Evolutionary conservation across 495 filamentous ascomycete species (phyloP), one percentile per base, ranked within the genome.

Genomic region (Sabuloglossum arenarium): DNA sequence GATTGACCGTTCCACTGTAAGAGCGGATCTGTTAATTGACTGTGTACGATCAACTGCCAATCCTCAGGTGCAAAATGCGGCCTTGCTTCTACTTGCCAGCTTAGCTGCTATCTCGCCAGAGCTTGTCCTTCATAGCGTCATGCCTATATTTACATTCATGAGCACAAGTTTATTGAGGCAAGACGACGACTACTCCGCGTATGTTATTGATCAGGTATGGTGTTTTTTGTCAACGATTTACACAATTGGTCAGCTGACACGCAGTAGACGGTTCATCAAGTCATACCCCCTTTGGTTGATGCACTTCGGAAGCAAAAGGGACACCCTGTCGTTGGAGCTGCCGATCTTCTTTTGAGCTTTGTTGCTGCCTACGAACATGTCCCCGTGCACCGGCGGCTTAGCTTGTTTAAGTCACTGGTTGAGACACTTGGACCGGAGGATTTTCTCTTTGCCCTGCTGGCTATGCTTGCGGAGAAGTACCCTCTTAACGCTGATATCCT

Each of bases 71-170:
- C 93, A 94, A 66, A 96, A 94, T 60, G 75, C 80, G 8, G 89
- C 90, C 11, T 74, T 99, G 9, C 78, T 96, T n/a, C 74, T 99
- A 16, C 80, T 97, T 16, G 84, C 88, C 1, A 79, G 76, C 24
- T 68, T 97, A 49, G 89, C 91, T 30, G 79, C 79, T 39, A 84
- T 86, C 61, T 83, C 84, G 0, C 91, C 91, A 0, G 86, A 95
- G 62, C 68, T 88, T 24, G 85, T 98, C 10, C 74, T 97, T 53
- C 89, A 98, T 64, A 94, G 86, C 58, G 85, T 98, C 53, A 97
- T 98, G 91, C 93, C 93, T 6, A 89, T 98, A 34, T 98, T 98
- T 69, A 96, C 91, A 0, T 96, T 95, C 67, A 94, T 96, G 86
- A 85, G 88, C 37, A 80, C 81, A 29, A 90, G 84, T 27, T 80